Evolutionary conservation across 202 grass and related monocot species (phyloP), one percentile per base, ranked within the genome.

Genomic region (Dendrocalamus latiflorus): DNA sequence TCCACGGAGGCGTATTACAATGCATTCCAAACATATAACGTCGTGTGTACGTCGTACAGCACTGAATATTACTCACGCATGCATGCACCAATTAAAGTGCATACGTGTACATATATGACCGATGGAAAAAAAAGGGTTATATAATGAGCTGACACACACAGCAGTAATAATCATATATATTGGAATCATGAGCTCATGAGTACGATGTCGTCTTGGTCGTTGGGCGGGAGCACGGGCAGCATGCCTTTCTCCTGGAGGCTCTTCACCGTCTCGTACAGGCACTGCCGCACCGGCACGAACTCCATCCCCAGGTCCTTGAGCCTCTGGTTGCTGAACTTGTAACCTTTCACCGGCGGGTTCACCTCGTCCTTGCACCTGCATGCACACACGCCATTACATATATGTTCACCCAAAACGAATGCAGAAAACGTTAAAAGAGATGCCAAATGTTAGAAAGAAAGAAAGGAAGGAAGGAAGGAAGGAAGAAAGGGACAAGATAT

Each of bases 181-280:
- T 10, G 26, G 26, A 6, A 53, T 85, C 58, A 88, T 50, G 38
- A 64, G 41, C 21, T 70, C 15, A 9, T 5, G 44, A 63, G 12
- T 0, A n/a, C n/a, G n/a, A 25, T 60, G 26, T 59, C 25, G 57
- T 49, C 42, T 0, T 61, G 44, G 12, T 44, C 39, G 6, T 48
- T 68, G 0, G 74, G 10, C 5, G 86, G 87, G 1, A 81, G 72
- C 14, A 93, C 39, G 6, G 91, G 89, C 25, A 97, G 91, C 57
- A 97, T 76, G 58, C 87, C 88, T 70, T 97, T 97, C 33, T 97
- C 89, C 90, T 93, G 94, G 6, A 97, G 91, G 79, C 89, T 97
- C 70, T 84, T 88, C 4, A 97, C 94, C 0, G 87, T 97, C 72
- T 91, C 94, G 45, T 91, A 88, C 22, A 97, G 82, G 71, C 87